These are phyloP conservation scores for Nemania bipapillata DNA, from an alignment of 2,329 filamentous ascomycete genomes.

Conservation along the genomic window DNA sequence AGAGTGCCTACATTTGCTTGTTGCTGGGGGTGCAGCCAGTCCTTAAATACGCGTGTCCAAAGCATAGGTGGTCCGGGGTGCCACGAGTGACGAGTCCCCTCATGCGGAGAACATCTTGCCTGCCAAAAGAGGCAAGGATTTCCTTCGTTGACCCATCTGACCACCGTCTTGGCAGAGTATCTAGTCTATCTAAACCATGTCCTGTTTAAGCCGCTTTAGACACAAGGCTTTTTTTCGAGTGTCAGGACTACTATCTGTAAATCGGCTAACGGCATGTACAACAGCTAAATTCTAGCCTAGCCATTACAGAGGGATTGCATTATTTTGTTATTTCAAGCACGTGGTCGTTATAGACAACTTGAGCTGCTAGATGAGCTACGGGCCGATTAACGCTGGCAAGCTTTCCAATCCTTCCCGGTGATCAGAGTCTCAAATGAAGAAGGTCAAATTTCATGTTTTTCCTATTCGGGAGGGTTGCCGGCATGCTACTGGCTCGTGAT, in stretches of 20 bases:
- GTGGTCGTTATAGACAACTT: neutral
- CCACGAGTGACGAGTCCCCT: neutral
- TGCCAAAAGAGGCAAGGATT: slow-evolving; percentile 31
- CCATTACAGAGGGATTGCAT: neutral
- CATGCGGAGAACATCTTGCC: slow-evolving; percentile 12
- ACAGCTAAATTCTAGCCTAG: neutral
- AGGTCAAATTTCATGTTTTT: slow-evolving; percentile 30
- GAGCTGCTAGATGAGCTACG: slow-evolving; percentile 17
- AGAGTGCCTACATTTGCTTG: neutral
- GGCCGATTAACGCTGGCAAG: slow-evolving; percentile 19
- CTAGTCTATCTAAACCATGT: slow-evolving; percentile 5
- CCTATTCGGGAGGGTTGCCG: slow-evolving; percentile 28
- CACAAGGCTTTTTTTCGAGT: neutral
- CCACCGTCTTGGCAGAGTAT: slow-evolving; percentile 6
- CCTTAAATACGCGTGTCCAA: neutral
- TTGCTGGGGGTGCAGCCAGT: neutral
- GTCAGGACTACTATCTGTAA: too few relatives aligned
- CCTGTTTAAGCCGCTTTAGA: slow-evolving; percentile 10
- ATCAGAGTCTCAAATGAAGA: slow-evolving; percentile 29
- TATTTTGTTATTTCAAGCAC: neutral
- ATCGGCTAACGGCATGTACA: neutral
- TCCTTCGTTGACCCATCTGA: neutral
- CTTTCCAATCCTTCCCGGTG: slow-evolving; percentile 9
- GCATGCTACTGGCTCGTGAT: slow-evolving; percentile 34
- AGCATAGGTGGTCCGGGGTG: neutral